phyloP scores from a whole-genome alignment of 441 rosid genomes.

The Adansonia grandidieri region DNA sequence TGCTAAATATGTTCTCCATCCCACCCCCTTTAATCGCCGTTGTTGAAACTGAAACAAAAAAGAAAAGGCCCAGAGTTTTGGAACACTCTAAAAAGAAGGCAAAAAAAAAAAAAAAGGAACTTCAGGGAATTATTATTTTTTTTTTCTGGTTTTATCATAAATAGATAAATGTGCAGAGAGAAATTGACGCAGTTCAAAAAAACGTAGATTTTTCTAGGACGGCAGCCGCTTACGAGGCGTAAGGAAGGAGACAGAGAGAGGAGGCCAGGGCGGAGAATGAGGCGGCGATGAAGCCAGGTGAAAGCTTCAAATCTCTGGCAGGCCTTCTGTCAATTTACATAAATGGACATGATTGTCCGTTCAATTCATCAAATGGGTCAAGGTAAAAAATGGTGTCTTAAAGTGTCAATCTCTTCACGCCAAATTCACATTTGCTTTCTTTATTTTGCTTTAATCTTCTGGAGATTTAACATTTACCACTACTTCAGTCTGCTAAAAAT shows the following conservation, averaged over 20 bases:
- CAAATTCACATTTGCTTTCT: too few relatives aligned
- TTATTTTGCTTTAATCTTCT: too few relatives aligned
- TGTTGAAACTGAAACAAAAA: not conserved
- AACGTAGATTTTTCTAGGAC: too few relatives aligned
- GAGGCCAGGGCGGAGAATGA: not conserved
- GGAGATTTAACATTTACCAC: too few relatives aligned
- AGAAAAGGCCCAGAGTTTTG: not conserved
- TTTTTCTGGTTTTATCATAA: not conserved
- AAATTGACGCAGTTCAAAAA: too few relatives aligned
- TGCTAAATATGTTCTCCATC: conserved; percentile 42
- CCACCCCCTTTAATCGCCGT: conserved; percentile 13
- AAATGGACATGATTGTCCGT: not conserved
- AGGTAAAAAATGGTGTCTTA: too few relatives aligned
- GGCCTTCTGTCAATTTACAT: not conserved
- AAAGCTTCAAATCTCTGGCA: too few relatives aligned
- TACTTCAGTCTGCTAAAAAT: too few relatives aligned
- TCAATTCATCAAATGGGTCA: too few relatives aligned
- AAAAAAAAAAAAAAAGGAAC: not conserved
- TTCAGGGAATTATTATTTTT: not conserved
- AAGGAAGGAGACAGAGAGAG: not conserved
- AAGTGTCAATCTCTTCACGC: too few relatives aligned
- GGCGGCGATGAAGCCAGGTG: too few relatives aligned
- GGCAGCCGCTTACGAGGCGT: conserved; percentile 10
- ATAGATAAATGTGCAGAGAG: too few relatives aligned
- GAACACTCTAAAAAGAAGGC: not conserved